A percentile compares a stretch with the other conserved stretches of the same genome.
Conservation (phyloP, 352 stramenopile genomes). For the Pythium brassicae region DNA sequence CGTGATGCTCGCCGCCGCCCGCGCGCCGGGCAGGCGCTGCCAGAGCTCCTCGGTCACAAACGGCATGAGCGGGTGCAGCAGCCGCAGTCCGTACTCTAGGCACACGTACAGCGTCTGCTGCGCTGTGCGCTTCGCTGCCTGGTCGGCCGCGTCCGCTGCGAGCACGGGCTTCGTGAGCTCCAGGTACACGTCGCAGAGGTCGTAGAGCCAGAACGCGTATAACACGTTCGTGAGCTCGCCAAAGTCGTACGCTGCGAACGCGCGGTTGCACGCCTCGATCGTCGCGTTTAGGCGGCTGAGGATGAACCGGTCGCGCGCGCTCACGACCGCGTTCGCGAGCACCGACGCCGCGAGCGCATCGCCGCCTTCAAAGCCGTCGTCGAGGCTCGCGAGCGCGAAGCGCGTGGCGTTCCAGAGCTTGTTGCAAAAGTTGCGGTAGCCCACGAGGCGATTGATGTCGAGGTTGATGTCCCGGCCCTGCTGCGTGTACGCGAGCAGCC, state of each 20-base stretch:
- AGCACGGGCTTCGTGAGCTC: constrained; percentile 99
- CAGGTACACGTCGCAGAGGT: constrained; percentile 99
- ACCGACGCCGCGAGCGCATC: constrained; percentile 55
- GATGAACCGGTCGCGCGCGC: constrained; percentile 74
- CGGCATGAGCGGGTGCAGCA: constrained; percentile 98
- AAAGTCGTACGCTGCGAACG: constrained; percentile 95
- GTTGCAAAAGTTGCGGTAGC: constrained; percentile 99
- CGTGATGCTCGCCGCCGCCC: constrained; percentile 66
- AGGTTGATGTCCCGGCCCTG: constrained; percentile 98
- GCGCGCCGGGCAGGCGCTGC: constrained; percentile 79
- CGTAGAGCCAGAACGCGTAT: constrained; percentile 99
- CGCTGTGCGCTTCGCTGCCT: constrained; percentile 65
- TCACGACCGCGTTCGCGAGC: constrained; percentile 62
- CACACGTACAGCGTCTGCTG: constrained; percentile 86
- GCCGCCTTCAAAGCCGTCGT: constrained; percentile 53
- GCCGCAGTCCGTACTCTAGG: constrained; percentile 76
- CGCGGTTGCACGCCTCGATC: constrained; percentile 71
- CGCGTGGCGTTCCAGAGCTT: constrained; percentile 99
- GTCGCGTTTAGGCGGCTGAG: constrained; percentile 78
- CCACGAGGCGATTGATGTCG: constrained; percentile 98
- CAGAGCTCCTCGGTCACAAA: constrained; percentile 96
- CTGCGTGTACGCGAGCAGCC: constrained; percentile 94
- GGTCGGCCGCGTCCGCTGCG: constrained; percentile 43
- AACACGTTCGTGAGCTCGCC: constrained; percentile 91
- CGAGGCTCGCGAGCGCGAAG: constrained; percentile 97